Evolutionary conservation across 1,139 yeast species (phyloP).

Genomic region (Diutina sp.): DNA sequence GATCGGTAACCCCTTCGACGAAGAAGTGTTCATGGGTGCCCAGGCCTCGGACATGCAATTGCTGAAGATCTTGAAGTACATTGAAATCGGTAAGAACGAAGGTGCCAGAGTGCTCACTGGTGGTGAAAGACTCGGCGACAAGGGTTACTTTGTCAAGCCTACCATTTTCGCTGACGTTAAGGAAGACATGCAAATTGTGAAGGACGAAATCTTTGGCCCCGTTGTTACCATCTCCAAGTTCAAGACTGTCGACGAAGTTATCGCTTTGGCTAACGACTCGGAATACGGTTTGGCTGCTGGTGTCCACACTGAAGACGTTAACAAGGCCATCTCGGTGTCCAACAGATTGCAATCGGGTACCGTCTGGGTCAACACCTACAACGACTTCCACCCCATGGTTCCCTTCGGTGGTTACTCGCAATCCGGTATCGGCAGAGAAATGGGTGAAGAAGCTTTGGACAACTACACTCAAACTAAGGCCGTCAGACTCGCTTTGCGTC

Average conservation of each 20-base stretch:
- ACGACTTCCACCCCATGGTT: slow-evolving; percentile 69
- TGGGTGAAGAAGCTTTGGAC: slow-evolving; percentile 76
- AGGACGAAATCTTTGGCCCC: slow-evolving; percentile 84
- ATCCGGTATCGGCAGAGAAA: slow-evolving; percentile 88
- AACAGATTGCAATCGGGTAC: slow-evolving; percentile 68
- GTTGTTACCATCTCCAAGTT: slow-evolving; percentile 68
- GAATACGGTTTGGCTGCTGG: slow-evolving; percentile 82
- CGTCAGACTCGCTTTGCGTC: slow-evolving; percentile 37
- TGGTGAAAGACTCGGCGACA: slow-evolving; percentile 53
- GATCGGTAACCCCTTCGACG: slow-evolving; percentile 64
- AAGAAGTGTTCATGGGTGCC: slow-evolving; percentile 68
- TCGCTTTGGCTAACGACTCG: slow-evolving; percentile 58
- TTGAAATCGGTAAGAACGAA: slow-evolving; percentile 59
- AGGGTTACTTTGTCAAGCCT: slow-evolving; percentile 73
- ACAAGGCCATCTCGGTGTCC: slow-evolving; percentile 36
- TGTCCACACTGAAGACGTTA: slow-evolving; percentile 46
- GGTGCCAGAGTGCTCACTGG: slow-evolving; percentile 72
- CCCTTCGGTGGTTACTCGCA: slow-evolving; percentile 83
- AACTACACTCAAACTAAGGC: slow-evolving; percentile 78
- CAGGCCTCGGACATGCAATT: slow-evolving; percentile 69
- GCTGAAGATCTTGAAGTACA: slow-evolving; percentile 61
- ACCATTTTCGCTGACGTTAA: slow-evolving; percentile 64
- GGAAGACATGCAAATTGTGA: slow-evolving; percentile 54
- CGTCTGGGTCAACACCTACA: slow-evolving; percentile 77
- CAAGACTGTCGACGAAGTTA: slow-evolving; percentile 57